Evolutionary conservation across 2,329 filamentous ascomycete genomes (phyloP), one percentile per base, ranked within the genome.

Genomic region (Fusarium gaditjirri): DNA sequence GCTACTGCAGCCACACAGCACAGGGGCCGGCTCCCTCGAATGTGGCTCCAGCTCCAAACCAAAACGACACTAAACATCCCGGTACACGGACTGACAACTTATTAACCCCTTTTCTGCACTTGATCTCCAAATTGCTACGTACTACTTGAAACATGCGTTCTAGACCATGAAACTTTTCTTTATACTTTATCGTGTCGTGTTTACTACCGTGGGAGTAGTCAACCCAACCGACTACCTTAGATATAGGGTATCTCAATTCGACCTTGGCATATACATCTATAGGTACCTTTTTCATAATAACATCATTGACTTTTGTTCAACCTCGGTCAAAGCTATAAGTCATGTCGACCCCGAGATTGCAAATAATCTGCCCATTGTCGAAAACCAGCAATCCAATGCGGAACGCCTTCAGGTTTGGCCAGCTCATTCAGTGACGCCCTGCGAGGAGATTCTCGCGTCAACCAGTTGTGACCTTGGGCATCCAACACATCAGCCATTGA

Each of bases 311-410:
- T 62, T 19, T 55, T 41, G 16, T 35, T 54, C 25, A 52, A 54
- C 17, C 25, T 16, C 19, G 25, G 25, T 57, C 47, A 66, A 50
- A 38, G 39, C 56, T 72, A 67, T 29, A 41, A 39, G 33, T 58
- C 52, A 55, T 47, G 27, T 44, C 19, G 19, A n/a, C 58, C 55
- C 16, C 71, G 61, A 17, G 67, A 68, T 25, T 73, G 71, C n/a
- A 73, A 38, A 55, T 68, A 74, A 8, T 61, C 63, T 42, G 67
- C 62, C 71, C 71, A 73, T 41, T 73, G 71, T 19, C 71, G 62
- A 49, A 73, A 73, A 17, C 71, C 71, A 33, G 71, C 71, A 35
- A 73, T 73, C 71, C 71, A 73, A 58, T 73, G 52, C 33, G 70
- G 67, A 43, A 73, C 67, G 2, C 71, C 71, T 39, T 73, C 49